Evolutionary conservation across 2,329 filamentous ascomycete genomes (phyloP).

Genomic region (Neonectria neomacrospora): DNA sequence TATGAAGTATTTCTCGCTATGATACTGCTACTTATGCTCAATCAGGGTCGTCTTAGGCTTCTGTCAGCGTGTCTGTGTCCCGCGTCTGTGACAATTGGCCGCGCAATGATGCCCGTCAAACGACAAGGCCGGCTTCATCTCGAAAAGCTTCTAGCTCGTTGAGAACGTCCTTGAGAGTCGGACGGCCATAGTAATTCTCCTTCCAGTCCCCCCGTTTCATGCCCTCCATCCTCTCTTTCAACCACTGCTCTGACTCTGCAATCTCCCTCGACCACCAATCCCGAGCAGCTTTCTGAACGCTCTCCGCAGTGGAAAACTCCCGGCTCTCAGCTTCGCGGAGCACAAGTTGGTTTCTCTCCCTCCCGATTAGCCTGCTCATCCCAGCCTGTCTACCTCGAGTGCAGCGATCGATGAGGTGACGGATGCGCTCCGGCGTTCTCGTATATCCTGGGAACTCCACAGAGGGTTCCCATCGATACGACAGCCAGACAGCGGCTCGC

Average conservation of each 20-base stretch:
- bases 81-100: conserved; percentile 9
- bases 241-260: conserved; percentile 58
- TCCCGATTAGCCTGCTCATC: conserved; percentile 57
- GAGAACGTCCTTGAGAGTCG: conserved; percentile 58
- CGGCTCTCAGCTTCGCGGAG: conserved; percentile 50
- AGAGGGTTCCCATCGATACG: conserved; percentile 66
- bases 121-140: conserved; percentile 32
- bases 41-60: background rate
- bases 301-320: conserved; percentile 49
- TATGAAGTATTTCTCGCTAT: background rate
- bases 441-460: conserved; percentile 66
- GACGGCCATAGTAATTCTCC: conserved; percentile 62
- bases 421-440: conserved; percentile 58
- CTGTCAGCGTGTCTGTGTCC: conserved; percentile 15
- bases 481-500: conserved; percentile 67
- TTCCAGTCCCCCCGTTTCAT: conserved; percentile 58
- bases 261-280: conserved; percentile 63
- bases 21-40: background rate
- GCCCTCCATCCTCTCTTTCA: conserved; percentile 53
- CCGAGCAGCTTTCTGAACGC: conserved; percentile 52
- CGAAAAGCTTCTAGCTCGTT: conserved; percentile 46
- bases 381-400: conserved; percentile 60
- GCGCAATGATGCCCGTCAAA: conserved; percentile 23
- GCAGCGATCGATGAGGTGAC: conserved; percentile 62
- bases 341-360: conserved; percentile 59